phyloP scores from a whole-genome alignment of 208 protist genomes.

The Wallacemonas sp. region DNA sequence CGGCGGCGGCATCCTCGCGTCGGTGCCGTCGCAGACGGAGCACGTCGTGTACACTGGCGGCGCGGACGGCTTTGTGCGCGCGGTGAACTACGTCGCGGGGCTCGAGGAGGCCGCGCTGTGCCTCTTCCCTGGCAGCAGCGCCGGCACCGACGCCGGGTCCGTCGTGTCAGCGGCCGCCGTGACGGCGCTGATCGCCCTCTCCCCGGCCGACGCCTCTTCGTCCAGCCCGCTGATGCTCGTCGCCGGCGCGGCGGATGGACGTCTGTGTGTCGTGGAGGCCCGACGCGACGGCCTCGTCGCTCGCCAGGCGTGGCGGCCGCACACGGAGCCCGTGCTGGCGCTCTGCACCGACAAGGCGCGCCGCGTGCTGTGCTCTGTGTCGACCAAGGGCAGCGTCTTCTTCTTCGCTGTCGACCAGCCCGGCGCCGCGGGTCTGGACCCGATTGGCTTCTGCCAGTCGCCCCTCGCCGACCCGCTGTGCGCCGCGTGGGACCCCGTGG shows the following conservation, averaged over 20 bases:
- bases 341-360: slow-evolving; percentile 67
- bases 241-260: slow-evolving; percentile 80
- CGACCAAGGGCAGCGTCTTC: slow-evolving; percentile 88
- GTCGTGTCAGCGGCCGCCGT: too few species aligned
- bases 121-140: slow-evolving; percentile 7
- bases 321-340: slow-evolving; percentile 54
- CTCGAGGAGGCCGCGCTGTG: slow-evolving; percentile 20
- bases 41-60: slow-evolving; percentile 89
- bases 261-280: slow-evolving; percentile 53
- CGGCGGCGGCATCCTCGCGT: slow-evolving; percentile 85
- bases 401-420: slow-evolving; percentile 82
- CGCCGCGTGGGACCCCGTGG: slow-evolving; percentile 65
- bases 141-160: too few species aligned
- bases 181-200: not conserved
- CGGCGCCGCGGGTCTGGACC: slow-evolving; percentile 32
- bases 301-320: slow-evolving; percentile 65
- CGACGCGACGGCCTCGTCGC: slow-evolving; percentile 38
- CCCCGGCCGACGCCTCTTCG: slow-evolving; percentile 4
- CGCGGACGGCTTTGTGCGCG: slow-evolving; percentile 90
- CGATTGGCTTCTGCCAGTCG: slow-evolving; percentile 82
- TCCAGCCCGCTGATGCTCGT: slow-evolving; percentile 37
- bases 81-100: slow-evolving; percentile 89
- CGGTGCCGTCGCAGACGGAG: slow-evolving; percentile 71
- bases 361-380: slow-evolving; percentile 79
- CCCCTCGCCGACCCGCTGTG: slow-evolving; percentile 55